phyloP scores from a whole-genome alignment of 2,329 filamentous ascomycete species.

The Colletotrichum chrysophilum region DNA sequence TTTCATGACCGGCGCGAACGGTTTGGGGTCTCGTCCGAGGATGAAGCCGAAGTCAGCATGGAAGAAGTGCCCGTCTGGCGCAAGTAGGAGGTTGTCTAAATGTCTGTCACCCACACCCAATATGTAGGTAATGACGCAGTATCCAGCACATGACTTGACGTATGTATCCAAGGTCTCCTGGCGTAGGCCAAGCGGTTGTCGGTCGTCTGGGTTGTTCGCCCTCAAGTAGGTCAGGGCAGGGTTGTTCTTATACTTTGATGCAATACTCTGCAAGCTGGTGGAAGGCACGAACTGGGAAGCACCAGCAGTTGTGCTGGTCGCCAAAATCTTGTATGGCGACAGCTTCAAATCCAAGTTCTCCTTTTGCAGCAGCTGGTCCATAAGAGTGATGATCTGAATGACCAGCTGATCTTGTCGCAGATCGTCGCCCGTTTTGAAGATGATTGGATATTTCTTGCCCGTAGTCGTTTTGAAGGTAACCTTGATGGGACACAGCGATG shows the following conservation, averaged over 20 bases:
- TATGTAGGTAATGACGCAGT: slow-evolving; percentile 98
- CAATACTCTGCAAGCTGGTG: slow-evolving; percentile 81
- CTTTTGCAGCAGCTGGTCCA: slow-evolving; percentile 94
- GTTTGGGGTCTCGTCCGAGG: slow-evolving; percentile 94
- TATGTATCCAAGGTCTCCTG: slow-evolving; percentile 96
- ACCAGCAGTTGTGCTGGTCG: slow-evolving; percentile 87
- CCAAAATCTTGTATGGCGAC: slow-evolving; percentile 94
- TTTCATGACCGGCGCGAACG: slow-evolving; percentile 97
- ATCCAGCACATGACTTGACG: slow-evolving; percentile 93
- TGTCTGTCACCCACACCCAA: slow-evolving; percentile 95
- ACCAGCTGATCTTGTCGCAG: slow-evolving; percentile 96
- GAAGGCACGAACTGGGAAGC: slow-evolving; percentile 94
- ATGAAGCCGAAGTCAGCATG: slow-evolving; percentile 99
- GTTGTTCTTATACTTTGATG: slow-evolving; percentile 78
- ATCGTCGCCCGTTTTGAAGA: slow-evolving; percentile 98
- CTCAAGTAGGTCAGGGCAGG: slow-evolving; percentile 83
- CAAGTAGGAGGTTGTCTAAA: slow-evolving; percentile 90
- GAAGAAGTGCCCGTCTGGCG: slow-evolving; percentile 93
- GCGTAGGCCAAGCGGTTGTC: slow-evolving; percentile 81
- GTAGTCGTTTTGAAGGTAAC: slow-evolving; percentile 85
- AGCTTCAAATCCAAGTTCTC: slow-evolving; percentile 96
- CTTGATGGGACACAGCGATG: slow-evolving; percentile 88
- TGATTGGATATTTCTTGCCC: slow-evolving; percentile 83
- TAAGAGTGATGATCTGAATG: slow-evolving; percentile 91
- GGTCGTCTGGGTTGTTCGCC: slow-evolving; percentile 86